Base-by-base conservation (phyloP, 2,329 filamentous ascomycete species). In the Elsinoe australis region DNA sequence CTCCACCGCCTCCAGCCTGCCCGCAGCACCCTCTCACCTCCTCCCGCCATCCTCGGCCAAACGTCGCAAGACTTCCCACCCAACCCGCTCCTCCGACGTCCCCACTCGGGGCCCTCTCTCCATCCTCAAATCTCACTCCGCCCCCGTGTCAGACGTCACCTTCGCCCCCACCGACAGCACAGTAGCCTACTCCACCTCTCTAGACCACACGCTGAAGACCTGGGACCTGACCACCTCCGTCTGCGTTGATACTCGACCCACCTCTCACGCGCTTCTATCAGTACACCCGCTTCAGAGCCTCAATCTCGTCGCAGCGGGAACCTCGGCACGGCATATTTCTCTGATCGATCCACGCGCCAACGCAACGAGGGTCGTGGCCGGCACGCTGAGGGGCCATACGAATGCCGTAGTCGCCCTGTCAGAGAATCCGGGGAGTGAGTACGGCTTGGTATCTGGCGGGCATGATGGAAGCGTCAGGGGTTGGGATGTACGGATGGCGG, bases 401-500 rank as follows among this genome's bases (percentile, higher is more conserved):
- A 95, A 95, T 69, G 74, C 73, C 5, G 75, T 83, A 8, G 75
- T 79, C 2, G 68, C 70, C n/a, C 67, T 84, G 31, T 72, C 75
- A 9, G 68, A 69, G 8, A 75, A 80, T 56, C 79, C 79, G 0
- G 75, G 79, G 32, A 89, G 83, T 60, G 79, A 82, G 53, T 87
- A 89, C 68, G 61, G 60, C 26, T 74, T 98, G 6, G 86, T 90
- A 0, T 92, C 85, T 24, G 90, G 80, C n/a, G 85, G 84, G 36
- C 86, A 94, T 65, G 92, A 98, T 65, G 88, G 90, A 26, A 95
- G 87, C 1, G 92, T 87, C 60, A 79, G 88, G 45, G 81, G 98
- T 41, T 98, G 92, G 92, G 92, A 98, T 71, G 79, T 78, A 47
- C 73, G 80, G 63, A 59, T 55, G 21, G 61, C 62, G 26, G 56